Evolutionary conservation across 305 asterid species (phyloP).

Genomic region (Andrographis paniculata): DNA sequence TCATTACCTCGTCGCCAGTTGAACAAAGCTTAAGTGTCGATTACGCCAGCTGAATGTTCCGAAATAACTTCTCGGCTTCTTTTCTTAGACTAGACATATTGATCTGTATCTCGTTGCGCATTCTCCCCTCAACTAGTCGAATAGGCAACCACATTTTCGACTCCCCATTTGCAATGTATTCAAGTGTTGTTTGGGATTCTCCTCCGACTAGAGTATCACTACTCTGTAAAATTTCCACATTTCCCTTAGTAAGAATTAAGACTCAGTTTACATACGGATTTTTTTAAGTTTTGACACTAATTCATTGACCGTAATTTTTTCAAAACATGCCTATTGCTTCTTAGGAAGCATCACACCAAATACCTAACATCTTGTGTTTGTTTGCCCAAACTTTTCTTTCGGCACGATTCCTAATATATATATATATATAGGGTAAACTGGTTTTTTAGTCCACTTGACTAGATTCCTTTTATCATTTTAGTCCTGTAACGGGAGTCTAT

Average conservation of each 20-base stretch:
- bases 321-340: background rate
- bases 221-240: slow-evolving; percentile 8
- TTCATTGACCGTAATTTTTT: too few species aligned
- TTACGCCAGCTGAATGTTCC: too few species aligned
- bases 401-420: too few species aligned
- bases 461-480: too few species aligned
- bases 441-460: too few species aligned
- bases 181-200: slow-evolving; percentile 38
- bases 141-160: slow-evolving; percentile 86
- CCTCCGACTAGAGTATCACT: slow-evolving; percentile 28
- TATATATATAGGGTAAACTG: too few species aligned
- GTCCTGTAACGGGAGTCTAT: too few species aligned
- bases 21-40: too few species aligned
- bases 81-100: slow-evolving; percentile 51
- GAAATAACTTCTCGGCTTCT: slow-evolving; percentile 48
- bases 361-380: too few species aligned
- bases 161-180: slow-evolving; percentile 55
- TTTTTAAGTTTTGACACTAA: background rate
- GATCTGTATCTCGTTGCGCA: slow-evolving; percentile 48
- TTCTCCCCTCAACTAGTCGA: slow-evolving; percentile 59
- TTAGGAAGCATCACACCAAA: too few species aligned
- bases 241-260: background rate
- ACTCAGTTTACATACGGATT: background rate
- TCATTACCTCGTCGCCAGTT: too few species aligned
- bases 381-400: too few species aligned